Evolutionary conservation across 441 rosid genomes (phyloP).

Genomic region (Euphorbia schlechtendalii): DNA sequence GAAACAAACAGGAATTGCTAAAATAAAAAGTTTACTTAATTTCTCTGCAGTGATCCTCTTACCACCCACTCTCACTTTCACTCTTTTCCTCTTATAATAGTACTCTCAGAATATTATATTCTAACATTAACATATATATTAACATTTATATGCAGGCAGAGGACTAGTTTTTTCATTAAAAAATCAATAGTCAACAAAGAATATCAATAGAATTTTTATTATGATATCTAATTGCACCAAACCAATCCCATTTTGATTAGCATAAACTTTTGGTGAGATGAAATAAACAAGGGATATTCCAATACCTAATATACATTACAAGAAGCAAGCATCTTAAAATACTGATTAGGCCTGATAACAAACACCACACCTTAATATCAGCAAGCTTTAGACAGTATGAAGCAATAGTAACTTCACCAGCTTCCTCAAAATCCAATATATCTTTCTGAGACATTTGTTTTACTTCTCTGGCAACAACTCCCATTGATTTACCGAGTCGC

Average conservation of each 20-base stretch:
- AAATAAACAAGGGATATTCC: not conserved
- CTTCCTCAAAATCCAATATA: conserved; percentile 70
- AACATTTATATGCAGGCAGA: not conserved
- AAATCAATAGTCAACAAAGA: no score
- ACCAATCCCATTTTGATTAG: conserved; percentile 1
- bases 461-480: conserved; percentile 72
- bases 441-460: conserved; percentile 81
- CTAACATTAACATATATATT: no score
- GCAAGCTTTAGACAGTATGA: conserved; percentile 53
- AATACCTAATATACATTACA: not conserved
- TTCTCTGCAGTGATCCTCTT: not conserved
- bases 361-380: conserved; percentile 72
- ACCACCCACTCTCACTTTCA: not conserved
- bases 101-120: no score
- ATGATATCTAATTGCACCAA: conserved; percentile 3
- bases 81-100: not conserved
- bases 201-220: not conserved
- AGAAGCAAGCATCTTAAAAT: not conserved
- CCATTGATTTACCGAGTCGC: conserved; percentile 95
- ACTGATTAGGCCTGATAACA: not conserved
- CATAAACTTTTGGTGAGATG: not conserved
- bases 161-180: not conserved
- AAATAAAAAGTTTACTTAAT: not conserved
- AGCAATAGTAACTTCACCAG: conserved; percentile 74
- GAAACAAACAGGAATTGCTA: not conserved